phyloP scores from a whole-genome alignment of 2,329 filamentous ascomycete genomes.

The Curvularia verruculosa region DNA sequence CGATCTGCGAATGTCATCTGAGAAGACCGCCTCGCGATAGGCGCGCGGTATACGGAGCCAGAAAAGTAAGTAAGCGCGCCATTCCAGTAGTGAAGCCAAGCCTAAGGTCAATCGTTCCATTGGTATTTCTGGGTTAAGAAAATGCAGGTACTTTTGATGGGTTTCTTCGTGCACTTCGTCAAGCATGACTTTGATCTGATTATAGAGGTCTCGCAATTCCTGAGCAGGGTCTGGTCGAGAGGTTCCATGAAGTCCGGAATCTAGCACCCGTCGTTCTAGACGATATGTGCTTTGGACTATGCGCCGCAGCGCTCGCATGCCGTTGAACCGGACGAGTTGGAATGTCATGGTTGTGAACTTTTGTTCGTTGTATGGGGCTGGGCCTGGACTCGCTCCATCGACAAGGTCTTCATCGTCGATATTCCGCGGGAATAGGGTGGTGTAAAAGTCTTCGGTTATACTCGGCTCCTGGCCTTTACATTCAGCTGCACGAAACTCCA shows the following conservation, averaged over 20 bases:
- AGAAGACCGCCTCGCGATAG: conserved; percentile 47
- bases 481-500: conserved; percentile 48
- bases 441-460: conserved; percentile 48
- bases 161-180: conserved; percentile 45
- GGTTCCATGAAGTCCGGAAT: conserved; percentile 42
- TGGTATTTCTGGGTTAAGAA: conserved; percentile 40
- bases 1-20: conserved; percentile 44
- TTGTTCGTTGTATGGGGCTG: conserved; percentile 40
- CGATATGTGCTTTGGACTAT: conserved; percentile 48
- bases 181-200: conserved; percentile 47
- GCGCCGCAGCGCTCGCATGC: conserved; percentile 42
- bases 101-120: conserved; percentile 42
- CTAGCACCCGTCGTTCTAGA: conserved; percentile 45
- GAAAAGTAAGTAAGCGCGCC: conserved; percentile 48
- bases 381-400: conserved; percentile 43
- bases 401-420: conserved; percentile 49
- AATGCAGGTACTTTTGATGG: conserved; percentile 40
- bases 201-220: conserved; percentile 43
- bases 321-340: conserved; percentile 44
- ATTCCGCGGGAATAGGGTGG: conserved; percentile 46
- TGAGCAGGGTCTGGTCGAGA: conserved; percentile 43
- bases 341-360: conserved; percentile 46
- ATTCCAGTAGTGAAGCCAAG: conserved; percentile 43
- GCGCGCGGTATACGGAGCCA: conserved; percentile 49
- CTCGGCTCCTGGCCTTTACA: conserved; percentile 49